Evolutionary conservation across 495 filamentous ascomycete genomes (phyloP), one percentile per base, ranked within the genome.

Genomic region (Cryomyces minteri): DNA sequence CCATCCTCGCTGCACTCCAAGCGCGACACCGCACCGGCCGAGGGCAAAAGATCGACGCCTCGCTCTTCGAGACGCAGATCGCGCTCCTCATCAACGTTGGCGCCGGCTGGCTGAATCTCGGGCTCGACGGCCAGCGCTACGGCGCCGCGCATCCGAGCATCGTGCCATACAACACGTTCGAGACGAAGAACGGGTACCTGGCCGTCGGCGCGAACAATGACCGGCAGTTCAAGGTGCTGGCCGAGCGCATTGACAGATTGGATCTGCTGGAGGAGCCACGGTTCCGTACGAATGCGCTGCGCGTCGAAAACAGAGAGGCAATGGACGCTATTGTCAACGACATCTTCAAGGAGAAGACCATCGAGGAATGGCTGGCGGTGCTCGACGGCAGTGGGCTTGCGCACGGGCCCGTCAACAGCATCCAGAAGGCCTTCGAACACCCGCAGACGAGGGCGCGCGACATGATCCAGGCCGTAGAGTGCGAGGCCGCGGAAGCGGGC

Each of bases 191-290:
- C 41, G 57, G 54, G 1, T 59, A 59, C 45, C 47, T 62, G 14
- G 56, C 53, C 5, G 44, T 60, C 31, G 60, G 56, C n/a, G 60
- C 55, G 39, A 59, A 56, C 49, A 62, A 59, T 43, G 60, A 62
- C 48, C 51, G 51, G 28, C 56, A 59, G 25, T 62, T 58, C 44
- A 49, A 46, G 28, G 52, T 54, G 8, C 48, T 62, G 6, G 58
- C 56, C 46, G 46, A 52, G 32, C 48, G 48, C 40, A 44, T 62
- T 12, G 45, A 41, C 1, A 48, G 53, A 7, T 40, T 43, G 10
- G 58, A 59, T 25, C 52, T 56, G 48, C 46, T 49, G 3, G 49
- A 52, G 32, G 60, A 62, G 39, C 12, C 45, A 4, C 46, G 60
- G 0, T 62, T 60, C 45, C 38, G 43, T n/a, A 56, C 51, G 5